Evolutionary conservation across 305 asterid genomes (phyloP).

Genomic region (Fraxinus nigra): DNA sequence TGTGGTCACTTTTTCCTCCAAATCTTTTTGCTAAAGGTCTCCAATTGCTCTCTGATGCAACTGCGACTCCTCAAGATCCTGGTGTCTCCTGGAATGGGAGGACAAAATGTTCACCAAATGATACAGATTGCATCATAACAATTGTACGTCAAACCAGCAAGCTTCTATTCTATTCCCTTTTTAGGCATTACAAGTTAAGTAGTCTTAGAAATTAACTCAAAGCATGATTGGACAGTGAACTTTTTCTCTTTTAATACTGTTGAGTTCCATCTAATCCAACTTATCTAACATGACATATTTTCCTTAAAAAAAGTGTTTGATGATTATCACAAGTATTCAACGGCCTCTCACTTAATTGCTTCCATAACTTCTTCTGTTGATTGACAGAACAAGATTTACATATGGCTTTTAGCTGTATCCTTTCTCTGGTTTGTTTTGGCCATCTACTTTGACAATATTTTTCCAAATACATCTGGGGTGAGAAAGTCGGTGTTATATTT

Average conservation of each 20-base stretch:
- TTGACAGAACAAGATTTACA: constrained; percentile 59
- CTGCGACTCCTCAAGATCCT: constrained; percentile 62
- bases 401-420: constrained; percentile 60
- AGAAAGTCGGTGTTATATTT: constrained; percentile 71
- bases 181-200: constrained; percentile 15
- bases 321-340: neutral
- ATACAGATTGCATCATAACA: constrained; percentile 50
- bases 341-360: constrained; percentile 1
- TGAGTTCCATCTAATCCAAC: neutral
- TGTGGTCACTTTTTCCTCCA: constrained; percentile 91
- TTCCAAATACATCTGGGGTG: constrained; percentile 78
- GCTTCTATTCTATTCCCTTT: neutral
- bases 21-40: constrained; percentile 80
- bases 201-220: neutral
- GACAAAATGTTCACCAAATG: constrained; percentile 55
- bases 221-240: neutral
- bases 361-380: constrained; percentile 19
- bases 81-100: constrained; percentile 77
- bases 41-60: constrained; percentile 54
- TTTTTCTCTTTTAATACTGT: neutral
- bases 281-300: neutral
- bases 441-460: constrained; percentile 79
- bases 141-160: constrained; percentile 45
- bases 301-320: neutral
- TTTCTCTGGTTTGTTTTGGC: constrained; percentile 75